A percentile compares a stretch with the other conserved stretches of the same genome.
Evolutionary conservation across 176 grass and related monocot species (phyloP).

Genomic region (Coix lacrymajobi): DNA sequence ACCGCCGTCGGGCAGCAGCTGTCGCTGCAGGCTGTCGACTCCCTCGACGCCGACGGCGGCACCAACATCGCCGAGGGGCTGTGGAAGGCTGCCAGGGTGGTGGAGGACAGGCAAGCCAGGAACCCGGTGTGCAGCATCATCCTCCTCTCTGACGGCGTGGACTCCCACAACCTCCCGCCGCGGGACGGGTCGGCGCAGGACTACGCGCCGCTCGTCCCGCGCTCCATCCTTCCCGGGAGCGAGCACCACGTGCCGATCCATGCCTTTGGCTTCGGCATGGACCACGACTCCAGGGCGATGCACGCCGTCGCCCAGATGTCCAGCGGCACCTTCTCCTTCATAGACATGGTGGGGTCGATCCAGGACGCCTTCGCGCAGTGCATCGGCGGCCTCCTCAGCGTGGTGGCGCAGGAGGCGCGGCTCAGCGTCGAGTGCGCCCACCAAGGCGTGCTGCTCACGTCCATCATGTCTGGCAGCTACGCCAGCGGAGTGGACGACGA

Average conservation of each 20-base stretch:
- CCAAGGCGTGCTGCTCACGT: constrained; percentile 34
- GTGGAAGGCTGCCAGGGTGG: constrained; percentile 51
- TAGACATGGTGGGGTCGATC: constrained; percentile 47
- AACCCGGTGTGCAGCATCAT: constrained; percentile 69
- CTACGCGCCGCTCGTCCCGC: constrained; percentile 50
- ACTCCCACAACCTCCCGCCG: constrained; percentile 2
- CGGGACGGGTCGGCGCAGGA: neutral
- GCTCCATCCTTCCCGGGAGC: constrained; percentile 36
- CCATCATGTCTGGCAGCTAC: constrained; percentile 59
- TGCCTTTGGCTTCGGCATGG: constrained; percentile 61
- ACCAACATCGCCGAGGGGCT: constrained; percentile 66
- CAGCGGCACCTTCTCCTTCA: constrained; percentile 69
- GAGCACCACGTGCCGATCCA: constrained; percentile 43
- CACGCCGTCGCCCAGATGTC: constrained; percentile 45
- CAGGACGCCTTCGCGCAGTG: constrained; percentile 71
- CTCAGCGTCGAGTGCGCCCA: constrained; percentile 42
- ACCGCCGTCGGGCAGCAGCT: constrained; percentile 30
- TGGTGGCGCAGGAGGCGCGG: constrained; percentile 48
- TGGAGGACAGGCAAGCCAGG: constrained; percentile 42
- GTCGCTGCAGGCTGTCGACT: constrained; percentile 44
- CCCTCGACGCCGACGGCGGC: constrained; percentile 37
- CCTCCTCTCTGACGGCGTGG: constrained; percentile 72
- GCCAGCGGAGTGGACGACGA: constrained; percentile 20
- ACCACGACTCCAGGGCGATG: constrained; percentile 58
- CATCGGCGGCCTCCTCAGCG: constrained; percentile 63